Conservation (phyloP, 768 basidiomycete species). For the Pleurotus pulmonarius region DNA sequence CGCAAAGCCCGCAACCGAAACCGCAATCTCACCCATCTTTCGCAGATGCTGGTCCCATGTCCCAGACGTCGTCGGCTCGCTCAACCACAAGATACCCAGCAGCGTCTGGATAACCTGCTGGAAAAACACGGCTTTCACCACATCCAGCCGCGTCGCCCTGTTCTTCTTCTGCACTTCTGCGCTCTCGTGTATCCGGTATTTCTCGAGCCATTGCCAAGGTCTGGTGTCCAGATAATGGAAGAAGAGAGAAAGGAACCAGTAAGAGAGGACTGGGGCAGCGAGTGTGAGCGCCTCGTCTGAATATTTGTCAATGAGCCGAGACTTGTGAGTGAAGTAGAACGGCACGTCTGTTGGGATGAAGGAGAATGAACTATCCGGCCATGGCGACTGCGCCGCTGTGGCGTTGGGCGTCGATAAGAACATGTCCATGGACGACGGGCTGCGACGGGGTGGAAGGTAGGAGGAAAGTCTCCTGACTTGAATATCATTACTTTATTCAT, state of each 20-base stretch:
- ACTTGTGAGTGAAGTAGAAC: conserved; percentile 50
- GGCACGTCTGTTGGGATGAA: conserved; percentile 34
- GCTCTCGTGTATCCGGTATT: conserved; percentile 85
- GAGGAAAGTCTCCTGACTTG: too few species aligned
- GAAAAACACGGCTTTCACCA: conserved; percentile 75
- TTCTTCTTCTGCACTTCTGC: conserved; percentile 75
- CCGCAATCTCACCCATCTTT: conserved; percentile 37
- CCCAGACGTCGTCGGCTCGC: conserved; percentile 31
- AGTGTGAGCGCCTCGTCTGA: conserved; percentile 73
- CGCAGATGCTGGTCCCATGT: conserved; percentile 29
- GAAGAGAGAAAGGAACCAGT: conserved; percentile 78
- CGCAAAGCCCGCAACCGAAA: conserved; percentile 34
- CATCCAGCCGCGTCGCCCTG: conserved; percentile 64
- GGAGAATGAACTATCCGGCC: conserved; percentile 33
- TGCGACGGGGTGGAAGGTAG: too few species aligned
- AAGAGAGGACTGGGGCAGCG: conserved; percentile 70
- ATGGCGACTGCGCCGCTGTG: conserved; percentile 28
- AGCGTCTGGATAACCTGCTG: conserved; percentile 86
- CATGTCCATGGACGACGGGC: conserved; percentile 2
- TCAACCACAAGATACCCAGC: conserved; percentile 68
- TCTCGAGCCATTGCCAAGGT: conserved; percentile 73
- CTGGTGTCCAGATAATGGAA: conserved; percentile 84
- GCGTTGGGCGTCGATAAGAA: conserved; percentile 27
- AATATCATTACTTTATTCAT: not conserved
- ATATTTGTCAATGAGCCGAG: conserved; percentile 47